Evolutionary conservation across 1,284 basidiomycete genomes (phyloP).

Genomic region (Amylostereum areolatum): DNA sequence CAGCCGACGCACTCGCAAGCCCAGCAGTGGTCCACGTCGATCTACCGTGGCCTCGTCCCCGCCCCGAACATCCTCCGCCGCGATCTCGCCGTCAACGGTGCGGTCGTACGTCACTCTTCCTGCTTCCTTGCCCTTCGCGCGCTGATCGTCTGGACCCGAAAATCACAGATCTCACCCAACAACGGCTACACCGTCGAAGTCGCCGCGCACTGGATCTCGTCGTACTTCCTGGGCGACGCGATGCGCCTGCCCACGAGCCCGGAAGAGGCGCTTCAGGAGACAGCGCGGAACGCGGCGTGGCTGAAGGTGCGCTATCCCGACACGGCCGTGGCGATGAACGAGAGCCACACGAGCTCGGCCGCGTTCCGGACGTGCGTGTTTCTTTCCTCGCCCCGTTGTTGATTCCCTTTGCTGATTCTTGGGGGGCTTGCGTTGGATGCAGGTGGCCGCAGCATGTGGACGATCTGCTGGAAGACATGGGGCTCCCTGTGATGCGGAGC

Average conservation of each 20-base stretch:
- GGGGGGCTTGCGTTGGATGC: not conserved
- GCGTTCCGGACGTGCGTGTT: constrained; percentile 38
- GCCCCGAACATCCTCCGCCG: constrained; percentile 42
- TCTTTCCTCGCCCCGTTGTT: not conserved
- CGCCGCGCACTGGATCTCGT: constrained; percentile 55
- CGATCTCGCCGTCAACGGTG: constrained; percentile 60
- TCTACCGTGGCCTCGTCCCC: constrained; percentile 54
- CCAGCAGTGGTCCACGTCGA: constrained; percentile 24
- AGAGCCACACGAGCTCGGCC: constrained; percentile 38
- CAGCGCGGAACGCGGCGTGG: constrained; percentile 42
- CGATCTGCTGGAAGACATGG: constrained; percentile 53
- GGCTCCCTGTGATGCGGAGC: constrained; percentile 39
- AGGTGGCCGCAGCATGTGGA: constrained; percentile 58
- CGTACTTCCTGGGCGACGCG: constrained; percentile 49
- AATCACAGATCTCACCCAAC: constrained; percentile 38
- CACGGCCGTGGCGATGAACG: constrained; percentile 35
- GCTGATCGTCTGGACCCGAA: not conserved
- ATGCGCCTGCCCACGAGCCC: constrained; percentile 38
- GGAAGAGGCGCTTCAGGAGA: constrained; percentile 35
- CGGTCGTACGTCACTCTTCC: constrained; percentile 31
- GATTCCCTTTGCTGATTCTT: not conserved
- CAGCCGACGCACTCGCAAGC: constrained; percentile 18
- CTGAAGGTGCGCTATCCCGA: constrained; percentile 44
- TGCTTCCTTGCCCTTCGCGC: not conserved
- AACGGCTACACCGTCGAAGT: constrained; percentile 50